phyloP scores from a whole-genome alignment of 192 early-diverging fungal genomes.

The Hyaloraphidium curvatum region DNA sequence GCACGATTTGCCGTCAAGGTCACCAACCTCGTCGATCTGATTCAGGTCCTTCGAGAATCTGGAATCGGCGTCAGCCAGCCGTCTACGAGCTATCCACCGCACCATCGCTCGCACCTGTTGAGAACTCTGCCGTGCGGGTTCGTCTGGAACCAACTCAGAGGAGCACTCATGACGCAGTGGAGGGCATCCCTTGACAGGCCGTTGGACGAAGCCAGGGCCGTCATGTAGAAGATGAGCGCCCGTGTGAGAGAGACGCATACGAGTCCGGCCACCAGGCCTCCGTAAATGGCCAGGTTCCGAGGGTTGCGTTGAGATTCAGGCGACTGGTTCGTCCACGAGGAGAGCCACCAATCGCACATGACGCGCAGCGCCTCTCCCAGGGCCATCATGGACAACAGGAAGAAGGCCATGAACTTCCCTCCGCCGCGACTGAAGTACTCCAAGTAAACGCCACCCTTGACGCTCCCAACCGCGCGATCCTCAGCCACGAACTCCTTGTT shows the following conservation, averaged over 20 bases:
- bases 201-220: not conserved
- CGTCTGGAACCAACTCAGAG: not conserved
- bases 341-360: not conserved
- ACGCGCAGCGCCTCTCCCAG: not conserved
- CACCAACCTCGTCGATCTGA: slow-evolving; percentile 1
- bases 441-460: not conserved
- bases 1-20: too few species aligned
- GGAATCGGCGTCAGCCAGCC: too few species aligned
- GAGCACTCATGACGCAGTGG: not conserved
- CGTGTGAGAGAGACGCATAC: not conserved
- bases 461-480: slow-evolving; percentile 2
- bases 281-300: too few species aligned
- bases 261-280: not conserved
- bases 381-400: not conserved
- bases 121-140: slow-evolving; percentile 4
- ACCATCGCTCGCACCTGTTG: too few species aligned
- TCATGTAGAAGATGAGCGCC: not conserved
- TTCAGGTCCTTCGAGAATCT: slow-evolving; percentile 6
- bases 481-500: not conserved
- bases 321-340: not conserved
- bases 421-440: not conserved
- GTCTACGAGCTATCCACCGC: too few species aligned
- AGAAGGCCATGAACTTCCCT: not conserved
- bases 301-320: not conserved
- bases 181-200: not conserved